These are phyloP conservation scores for Backusella macrospora DNA, from an alignment of 192 early-diverging fungal genomes.

Conservation along the genomic window DNA sequence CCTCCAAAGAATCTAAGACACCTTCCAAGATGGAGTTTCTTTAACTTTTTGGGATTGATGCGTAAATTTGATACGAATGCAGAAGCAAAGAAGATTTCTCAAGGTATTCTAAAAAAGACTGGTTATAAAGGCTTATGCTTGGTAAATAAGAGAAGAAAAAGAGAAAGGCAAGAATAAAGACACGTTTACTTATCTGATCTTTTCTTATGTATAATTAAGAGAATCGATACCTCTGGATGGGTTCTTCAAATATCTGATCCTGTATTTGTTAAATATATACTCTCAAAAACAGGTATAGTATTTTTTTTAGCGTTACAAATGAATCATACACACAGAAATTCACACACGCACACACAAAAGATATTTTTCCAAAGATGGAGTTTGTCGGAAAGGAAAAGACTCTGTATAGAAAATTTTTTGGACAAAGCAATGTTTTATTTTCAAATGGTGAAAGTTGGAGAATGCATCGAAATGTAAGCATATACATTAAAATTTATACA, in stretches of 20 bases:
- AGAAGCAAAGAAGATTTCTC: not conserved
- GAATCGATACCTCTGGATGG: not conserved
- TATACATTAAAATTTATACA: too few species aligned
- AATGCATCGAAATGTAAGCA: constrained; percentile 1
- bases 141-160: not conserved
- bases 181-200: not conserved
- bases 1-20: not conserved
- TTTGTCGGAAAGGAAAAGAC: not conserved
- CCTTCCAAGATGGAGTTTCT: not conserved
- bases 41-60: not conserved
- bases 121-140: not conserved
- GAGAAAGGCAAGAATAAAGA: not conserved
- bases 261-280: not conserved
- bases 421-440: constrained; percentile 1
- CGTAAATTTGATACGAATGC: not conserved
- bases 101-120: not conserved
- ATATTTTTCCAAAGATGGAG: not conserved
- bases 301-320: not conserved
- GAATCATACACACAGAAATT: too few species aligned
- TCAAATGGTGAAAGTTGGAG: not conserved
- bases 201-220: not conserved
- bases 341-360: not conserved
- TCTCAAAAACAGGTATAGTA: not conserved
- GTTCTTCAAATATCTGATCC: not conserved
- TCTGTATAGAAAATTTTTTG: constrained; percentile 1